Evolutionary conservation across 345 rosid species (phyloP).

Genomic region (Crucihimalaya himalaica): DNA sequence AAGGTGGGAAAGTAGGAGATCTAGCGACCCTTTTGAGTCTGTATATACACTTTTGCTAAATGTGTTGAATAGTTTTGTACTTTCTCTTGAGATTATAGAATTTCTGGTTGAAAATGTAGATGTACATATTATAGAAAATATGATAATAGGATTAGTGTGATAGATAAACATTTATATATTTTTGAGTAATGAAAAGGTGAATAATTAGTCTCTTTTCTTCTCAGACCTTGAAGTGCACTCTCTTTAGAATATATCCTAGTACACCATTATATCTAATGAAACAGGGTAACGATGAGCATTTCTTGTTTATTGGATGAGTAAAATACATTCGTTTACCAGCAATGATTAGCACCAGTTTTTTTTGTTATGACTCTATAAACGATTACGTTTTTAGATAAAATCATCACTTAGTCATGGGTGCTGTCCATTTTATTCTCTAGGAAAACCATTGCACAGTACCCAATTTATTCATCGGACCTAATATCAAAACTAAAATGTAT

Average conservation of each 20-base stretch:
- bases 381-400: not conserved
- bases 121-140: not conserved
- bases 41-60: conserved; percentile 3
- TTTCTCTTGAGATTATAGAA: not conserved
- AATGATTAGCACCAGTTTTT: not conserved
- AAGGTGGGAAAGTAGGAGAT: conserved; percentile 12
- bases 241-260: too few relatives aligned
- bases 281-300: not conserved
- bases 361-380: not conserved
- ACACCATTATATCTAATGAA: too few relatives aligned
- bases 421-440: not conserved
- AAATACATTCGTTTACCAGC: not conserved
- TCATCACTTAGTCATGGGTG: not conserved
- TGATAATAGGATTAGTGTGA: not conserved
- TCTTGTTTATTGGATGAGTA: not conserved
- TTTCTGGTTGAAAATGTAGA: not conserved
- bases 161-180: too few relatives aligned
- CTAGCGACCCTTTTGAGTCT: not conserved
- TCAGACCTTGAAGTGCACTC: too few relatives aligned
- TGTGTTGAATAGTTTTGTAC: conserved; percentile 19
- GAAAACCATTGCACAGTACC: not conserved
- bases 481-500: not conserved
- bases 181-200: too few relatives aligned
- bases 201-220: too few relatives aligned
- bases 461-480: not conserved